These are phyloP conservation scores for Phytophthora boehmeriae DNA, from an alignment of 352 stramenopile species.

Conservation along the genomic window DNA sequence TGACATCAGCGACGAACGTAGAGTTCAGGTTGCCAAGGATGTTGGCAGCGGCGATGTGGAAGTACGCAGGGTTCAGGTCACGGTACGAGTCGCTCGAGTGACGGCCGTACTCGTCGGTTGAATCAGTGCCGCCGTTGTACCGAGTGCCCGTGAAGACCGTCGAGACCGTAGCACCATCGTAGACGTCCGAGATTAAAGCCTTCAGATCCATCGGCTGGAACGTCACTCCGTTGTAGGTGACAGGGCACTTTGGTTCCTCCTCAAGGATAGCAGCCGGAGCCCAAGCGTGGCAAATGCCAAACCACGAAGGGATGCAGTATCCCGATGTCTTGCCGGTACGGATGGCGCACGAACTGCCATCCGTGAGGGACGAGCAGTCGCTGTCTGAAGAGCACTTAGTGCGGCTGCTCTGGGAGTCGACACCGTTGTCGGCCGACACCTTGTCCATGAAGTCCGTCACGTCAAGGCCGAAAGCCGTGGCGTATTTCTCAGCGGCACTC, in stretches of 20 bases:
- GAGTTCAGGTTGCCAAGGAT: conserved; percentile 43
- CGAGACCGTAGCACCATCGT: conserved; percentile 33
- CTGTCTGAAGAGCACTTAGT: conserved; percentile 30
- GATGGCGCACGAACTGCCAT: conserved; percentile 36
- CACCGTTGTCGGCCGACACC: conserved; percentile 29
- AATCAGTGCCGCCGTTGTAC: conserved; percentile 34
- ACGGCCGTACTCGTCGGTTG: conserved; percentile 45
- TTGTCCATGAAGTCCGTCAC: conserved; percentile 40
- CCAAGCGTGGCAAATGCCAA: conserved; percentile 51
- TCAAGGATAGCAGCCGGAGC: conserved; percentile 40
- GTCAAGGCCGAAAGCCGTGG: conserved; percentile 37
- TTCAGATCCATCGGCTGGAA: conserved; percentile 52
- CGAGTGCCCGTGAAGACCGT: conserved; percentile 47
- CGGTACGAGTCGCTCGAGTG: conserved; percentile 39
- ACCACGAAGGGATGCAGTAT: conserved; percentile 50
- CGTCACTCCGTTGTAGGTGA: conserved; percentile 42
- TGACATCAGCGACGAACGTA: conserved; percentile 52
- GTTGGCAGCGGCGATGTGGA: conserved; percentile 52
- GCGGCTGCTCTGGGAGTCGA: conserved; percentile 31
- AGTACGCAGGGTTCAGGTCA: conserved; percentile 51
- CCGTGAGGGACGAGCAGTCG: conserved; percentile 35
- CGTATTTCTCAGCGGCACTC: conserved; percentile 46
- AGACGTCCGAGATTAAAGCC: conserved; percentile 43
- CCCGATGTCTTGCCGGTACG: conserved; percentile 34
- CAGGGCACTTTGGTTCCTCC: conserved; percentile 35